Conservation (phyloP, 83 land plant genomes). For the Picea mariana region DNA sequence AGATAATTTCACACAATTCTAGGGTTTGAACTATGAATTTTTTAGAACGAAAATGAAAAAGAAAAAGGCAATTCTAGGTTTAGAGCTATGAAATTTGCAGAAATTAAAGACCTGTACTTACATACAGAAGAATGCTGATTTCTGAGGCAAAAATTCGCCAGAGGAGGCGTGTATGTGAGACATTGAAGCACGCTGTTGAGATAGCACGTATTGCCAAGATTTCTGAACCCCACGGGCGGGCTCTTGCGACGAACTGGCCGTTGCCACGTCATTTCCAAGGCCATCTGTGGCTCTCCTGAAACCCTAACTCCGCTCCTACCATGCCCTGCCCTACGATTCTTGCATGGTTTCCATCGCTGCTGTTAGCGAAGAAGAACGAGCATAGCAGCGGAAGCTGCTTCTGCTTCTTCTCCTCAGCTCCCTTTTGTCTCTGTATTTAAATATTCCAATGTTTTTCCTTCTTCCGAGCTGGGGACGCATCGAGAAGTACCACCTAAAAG, state of each 20-base stretch:
- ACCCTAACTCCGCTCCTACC: slow-evolving; percentile 7
- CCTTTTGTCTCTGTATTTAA: too few species aligned
- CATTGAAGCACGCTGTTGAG: slow-evolving; percentile 82
- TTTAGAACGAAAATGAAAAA: background rate
- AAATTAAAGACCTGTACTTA: slow-evolving; percentile 1
- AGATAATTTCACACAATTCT: background rate
- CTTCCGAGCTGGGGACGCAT: too few species aligned
- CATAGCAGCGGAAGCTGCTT: slow-evolving; percentile 14
- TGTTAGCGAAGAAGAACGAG: slow-evolving; percentile 7
- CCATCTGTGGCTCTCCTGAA: slow-evolving; percentile 15
- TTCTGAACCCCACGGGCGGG: slow-evolving; percentile 51
- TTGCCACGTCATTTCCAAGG: slow-evolving; percentile 32
- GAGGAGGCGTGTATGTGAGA: slow-evolving; percentile 76
- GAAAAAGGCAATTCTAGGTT: background rate
- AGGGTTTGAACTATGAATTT: background rate
- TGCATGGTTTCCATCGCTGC: background rate
- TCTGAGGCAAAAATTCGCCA: slow-evolving; percentile 69
- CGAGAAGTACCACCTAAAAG: too few species aligned
- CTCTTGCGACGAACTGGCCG: slow-evolving; percentile 25
- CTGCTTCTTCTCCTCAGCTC: slow-evolving; percentile 5
- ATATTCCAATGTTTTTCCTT: too few species aligned
- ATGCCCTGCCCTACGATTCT: background rate
- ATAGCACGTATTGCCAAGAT: slow-evolving; percentile 70
- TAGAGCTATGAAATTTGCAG: background rate
- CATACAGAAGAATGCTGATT: slow-evolving; percentile 53